phyloP scores from a whole-genome alignment of 495 filamentous ascomycete genomes.

The Podospora fimiseda region DNA sequence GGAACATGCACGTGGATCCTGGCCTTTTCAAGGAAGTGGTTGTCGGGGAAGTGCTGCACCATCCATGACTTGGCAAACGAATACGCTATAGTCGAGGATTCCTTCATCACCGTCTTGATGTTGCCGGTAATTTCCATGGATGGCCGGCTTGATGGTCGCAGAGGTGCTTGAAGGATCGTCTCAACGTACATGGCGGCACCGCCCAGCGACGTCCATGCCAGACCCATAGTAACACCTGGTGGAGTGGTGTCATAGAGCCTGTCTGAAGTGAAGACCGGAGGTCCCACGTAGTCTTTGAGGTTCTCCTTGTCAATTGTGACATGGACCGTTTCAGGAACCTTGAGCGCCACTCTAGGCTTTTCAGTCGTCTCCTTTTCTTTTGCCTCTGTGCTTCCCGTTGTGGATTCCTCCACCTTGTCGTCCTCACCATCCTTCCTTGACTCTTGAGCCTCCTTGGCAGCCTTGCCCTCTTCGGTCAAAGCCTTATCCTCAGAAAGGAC shows the following conservation, averaged over 20 bases:
- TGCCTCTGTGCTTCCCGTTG: slow-evolving; percentile 8
- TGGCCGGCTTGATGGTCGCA: slow-evolving; percentile 63
- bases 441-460: slow-evolving; percentile 51
- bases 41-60: slow-evolving; percentile 76
- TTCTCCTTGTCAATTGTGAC: slow-evolving; percentile 84
- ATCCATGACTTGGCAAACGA: slow-evolving; percentile 88
- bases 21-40: slow-evolving; percentile 94
- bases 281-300: slow-evolving; percentile 95
- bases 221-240: slow-evolving; percentile 96
- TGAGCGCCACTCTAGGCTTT: slow-evolving; percentile 68
- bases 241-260: slow-evolving; percentile 91
- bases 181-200: slow-evolving; percentile 96
- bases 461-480: slow-evolving; percentile 82
- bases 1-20: slow-evolving; percentile 94
- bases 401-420: slow-evolving; percentile 11
- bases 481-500: slow-evolving; percentile 74
- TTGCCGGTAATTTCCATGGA: slow-evolving; percentile 89
- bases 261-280: slow-evolving; percentile 91
- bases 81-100: slow-evolving; percentile 90
- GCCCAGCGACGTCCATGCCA: slow-evolving; percentile 98
- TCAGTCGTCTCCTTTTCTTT: slow-evolving; percentile 44
- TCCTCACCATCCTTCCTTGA: slow-evolving; percentile 27
- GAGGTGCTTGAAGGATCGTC: slow-evolving; percentile 81
- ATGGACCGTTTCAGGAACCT: slow-evolving; percentile 81
- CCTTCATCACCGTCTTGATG: slow-evolving; percentile 95